Evolutionary conservation across 352 stramenopile species (phyloP).

Genomic region (Plasmopara muralis): DNA sequence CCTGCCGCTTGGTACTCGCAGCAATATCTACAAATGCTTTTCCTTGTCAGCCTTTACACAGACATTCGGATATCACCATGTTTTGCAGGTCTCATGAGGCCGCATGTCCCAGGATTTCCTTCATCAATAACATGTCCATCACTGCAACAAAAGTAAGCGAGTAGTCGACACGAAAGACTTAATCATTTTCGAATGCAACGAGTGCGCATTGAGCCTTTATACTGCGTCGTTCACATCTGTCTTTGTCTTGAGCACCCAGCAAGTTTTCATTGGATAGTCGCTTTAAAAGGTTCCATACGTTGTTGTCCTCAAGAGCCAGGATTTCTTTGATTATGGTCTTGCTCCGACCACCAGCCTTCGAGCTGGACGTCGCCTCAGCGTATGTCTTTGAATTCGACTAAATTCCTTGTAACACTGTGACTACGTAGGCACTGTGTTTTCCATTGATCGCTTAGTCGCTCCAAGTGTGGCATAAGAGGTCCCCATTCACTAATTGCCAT

Average conservation of each 20-base stretch:
- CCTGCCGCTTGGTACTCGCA: background rate
- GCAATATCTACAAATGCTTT: background rate
- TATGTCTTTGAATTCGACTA: background rate
- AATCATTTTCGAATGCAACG: background rate
- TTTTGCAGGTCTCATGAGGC: background rate
- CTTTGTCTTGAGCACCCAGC: background rate
- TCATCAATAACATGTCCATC: background rate
- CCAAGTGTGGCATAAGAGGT: background rate
- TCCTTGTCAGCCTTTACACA: slow-evolving; percentile 2
- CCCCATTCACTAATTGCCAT: no score
- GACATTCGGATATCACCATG: background rate
- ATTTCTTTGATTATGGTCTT: background rate
- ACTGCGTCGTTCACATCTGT: background rate
- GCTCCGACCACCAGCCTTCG: background rate
- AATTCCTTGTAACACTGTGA: background rate
- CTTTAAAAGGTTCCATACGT: background rate
- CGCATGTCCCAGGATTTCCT: background rate
- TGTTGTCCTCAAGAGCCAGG: background rate
- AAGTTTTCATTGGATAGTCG: background rate
- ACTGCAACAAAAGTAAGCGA: background rate
- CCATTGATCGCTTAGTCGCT: background rate
- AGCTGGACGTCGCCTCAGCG: background rate
- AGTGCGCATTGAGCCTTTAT: background rate
- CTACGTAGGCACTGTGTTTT: background rate
- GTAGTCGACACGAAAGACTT: background rate